Evolutionary conservation across 176 grass and related monocot genomes (phyloP), one percentile per base, ranked within the genome.

Genomic region (Zoysia japonica): DNA sequence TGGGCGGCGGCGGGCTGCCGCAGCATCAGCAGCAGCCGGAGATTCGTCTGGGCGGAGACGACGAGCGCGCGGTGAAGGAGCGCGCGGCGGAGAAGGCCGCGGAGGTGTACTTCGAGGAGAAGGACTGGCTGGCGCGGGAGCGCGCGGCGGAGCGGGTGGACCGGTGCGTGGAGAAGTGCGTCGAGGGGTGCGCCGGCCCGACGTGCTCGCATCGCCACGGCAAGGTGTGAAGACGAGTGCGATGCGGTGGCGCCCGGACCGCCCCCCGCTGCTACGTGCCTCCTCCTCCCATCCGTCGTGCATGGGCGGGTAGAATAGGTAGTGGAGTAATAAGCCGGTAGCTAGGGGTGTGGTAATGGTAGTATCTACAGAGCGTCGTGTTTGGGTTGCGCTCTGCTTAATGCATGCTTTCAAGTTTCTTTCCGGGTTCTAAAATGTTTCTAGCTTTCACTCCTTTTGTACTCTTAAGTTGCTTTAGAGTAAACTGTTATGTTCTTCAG

Each of bases 61-160:
- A 71, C 43, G 86, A 82, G 44, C 76, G 66, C 2, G 76, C 57
- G 55, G 76, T 61, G 45, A 85, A 76, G 78, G 82, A 88, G 46
- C 83, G 74, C n/a, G 88, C 88, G 3, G 85, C 81, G 45, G 88
- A 93, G 83, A 85, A 83, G 78, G 80, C 87, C 2, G 81, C 87
- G 75, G 54, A 61, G 7, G 90, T 84, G 49, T 89, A 85, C 72
- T 89, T 89, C 37, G 82, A 85, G 71, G 87, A 89, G 87, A 89
- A 89, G 82, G 87, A 85, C 35, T 54, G 77, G 65, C 17, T 70
- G 40, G 4, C 60, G 20, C 68, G 37, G 70, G 55, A 80, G 69
- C 61, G 65, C 36, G 77, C 86, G 40, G 68, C 38, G 80, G 80
- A 74, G 76, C 69, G 62, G 81, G 54, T 74, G 81, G 61, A 79